phyloP scores from a whole-genome alignment of 2,329 filamentous ascomycete species.

The Coniochaeta ligniaria region DNA sequence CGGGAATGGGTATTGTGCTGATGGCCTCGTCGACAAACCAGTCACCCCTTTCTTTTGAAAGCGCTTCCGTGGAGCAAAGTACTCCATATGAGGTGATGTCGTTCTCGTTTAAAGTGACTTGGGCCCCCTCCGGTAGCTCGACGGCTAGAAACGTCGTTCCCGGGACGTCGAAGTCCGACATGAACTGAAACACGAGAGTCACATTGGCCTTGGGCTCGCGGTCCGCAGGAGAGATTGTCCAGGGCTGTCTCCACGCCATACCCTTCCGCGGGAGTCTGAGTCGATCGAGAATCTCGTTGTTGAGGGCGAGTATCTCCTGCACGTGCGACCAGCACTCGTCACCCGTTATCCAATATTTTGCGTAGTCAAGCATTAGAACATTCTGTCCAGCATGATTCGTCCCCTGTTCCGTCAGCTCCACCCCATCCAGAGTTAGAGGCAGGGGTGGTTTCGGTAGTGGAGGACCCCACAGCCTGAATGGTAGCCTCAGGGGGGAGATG shows the following conservation, averaged over 20 bases:
- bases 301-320: slow-evolving; percentile 19
- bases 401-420: slow-evolving; percentile 5
- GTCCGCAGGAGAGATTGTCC: slow-evolving; percentile 14
- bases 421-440: slow-evolving; percentile 5
- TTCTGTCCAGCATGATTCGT: slow-evolving; percentile 16
- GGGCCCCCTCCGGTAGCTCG: slow-evolving; percentile 15
- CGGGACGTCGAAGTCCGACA: slow-evolving; percentile 10
- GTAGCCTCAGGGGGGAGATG: background rate
- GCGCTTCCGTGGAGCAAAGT: background rate
- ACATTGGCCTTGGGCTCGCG: slow-evolving; percentile 12
- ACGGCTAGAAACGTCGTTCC: slow-evolving; percentile 14
- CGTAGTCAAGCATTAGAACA: slow-evolving; percentile 22
- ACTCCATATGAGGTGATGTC: background rate
- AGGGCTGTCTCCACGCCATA: slow-evolving; percentile 18
- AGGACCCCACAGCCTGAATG: too few species aligned
- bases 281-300: slow-evolving; percentile 18
- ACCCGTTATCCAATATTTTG: slow-evolving; percentile 15
- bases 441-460: background rate
- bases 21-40: slow-evolving; percentile 26
- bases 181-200: slow-evolving; percentile 16
- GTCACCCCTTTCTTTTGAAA: background rate
- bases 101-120: slow-evolving; percentile 13
- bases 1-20: slow-evolving; percentile 14
- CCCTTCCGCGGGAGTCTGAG: slow-evolving; percentile 18
- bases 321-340: background rate